A percentile compares a stretch with the other conserved stretches of the same genome.
These are phyloP conservation scores for Cystobasidium slooffiae DNA, from an alignment of 1,284 basidiomycete genomes.

Conservation along the genomic window DNA sequence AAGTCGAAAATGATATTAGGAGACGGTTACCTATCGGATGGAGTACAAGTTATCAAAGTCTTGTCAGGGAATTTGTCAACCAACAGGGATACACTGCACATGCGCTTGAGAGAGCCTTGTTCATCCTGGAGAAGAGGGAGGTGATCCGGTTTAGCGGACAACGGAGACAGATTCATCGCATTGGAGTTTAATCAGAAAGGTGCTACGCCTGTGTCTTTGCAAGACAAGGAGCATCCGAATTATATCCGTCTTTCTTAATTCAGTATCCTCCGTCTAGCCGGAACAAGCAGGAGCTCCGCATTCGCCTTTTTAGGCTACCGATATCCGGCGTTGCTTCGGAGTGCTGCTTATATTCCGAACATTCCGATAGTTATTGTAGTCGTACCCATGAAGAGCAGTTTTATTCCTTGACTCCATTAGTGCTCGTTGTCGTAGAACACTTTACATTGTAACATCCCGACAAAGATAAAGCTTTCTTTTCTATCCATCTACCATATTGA, in stretches of 20 bases:
- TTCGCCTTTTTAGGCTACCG: neutral
- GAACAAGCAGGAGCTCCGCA: conserved; percentile 6
- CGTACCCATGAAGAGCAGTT: too few species aligned
- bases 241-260: neutral
- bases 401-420: too few species aligned
- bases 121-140: conserved; percentile 92
- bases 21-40: conserved; percentile 91
- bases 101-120: conserved; percentile 81
- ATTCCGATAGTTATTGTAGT: too few species aligned
- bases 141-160: conserved; percentile 77
- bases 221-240: neutral
- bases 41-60: conserved; percentile 91
- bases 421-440: too few species aligned
- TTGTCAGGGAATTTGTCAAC: conserved; percentile 93
- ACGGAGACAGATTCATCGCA: conserved; percentile 51
- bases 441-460: too few species aligned
- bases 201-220: neutral
- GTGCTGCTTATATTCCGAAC: too few species aligned
- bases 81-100: conserved; percentile 89
- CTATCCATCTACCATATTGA: too few species aligned
- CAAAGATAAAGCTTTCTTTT: too few species aligned
- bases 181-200: conserved; percentile 45
- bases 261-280: neutral
- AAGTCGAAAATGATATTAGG: conserved; percentile 89
- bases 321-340: neutral